A percentile compares a stretch with the other conserved stretches of the same genome.
Evolutionary conservation across 495 filamentous ascomycete genomes (phyloP).

Genomic region (Elaphomyces granulatus): DNA sequence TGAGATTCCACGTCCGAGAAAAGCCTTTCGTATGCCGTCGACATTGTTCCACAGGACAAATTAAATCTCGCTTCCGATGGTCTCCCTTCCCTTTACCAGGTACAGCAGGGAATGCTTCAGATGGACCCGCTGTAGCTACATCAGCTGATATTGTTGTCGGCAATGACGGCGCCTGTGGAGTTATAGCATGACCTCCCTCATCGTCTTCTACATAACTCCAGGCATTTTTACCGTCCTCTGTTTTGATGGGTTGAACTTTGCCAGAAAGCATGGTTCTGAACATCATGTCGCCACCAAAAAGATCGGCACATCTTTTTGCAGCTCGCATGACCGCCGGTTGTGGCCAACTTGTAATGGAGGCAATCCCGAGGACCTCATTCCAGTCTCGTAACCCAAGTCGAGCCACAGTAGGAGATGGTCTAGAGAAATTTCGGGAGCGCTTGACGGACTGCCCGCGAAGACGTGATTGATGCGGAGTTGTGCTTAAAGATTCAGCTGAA

Average conservation of each 20-base stretch:
- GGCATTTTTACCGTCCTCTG: slow-evolving; percentile 4
- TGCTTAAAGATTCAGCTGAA: not conserved
- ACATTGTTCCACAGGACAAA: slow-evolving; percentile 22
- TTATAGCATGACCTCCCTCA: slow-evolving; percentile 12
- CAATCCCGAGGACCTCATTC: slow-evolving; percentile 64
- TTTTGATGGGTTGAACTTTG: slow-evolving; percentile 12
- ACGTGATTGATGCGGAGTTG: not conserved
- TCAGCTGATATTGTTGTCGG: not conserved
- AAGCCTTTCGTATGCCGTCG: slow-evolving; percentile 21
- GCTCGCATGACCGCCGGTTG: slow-evolving; percentile 46
- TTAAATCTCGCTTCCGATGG: slow-evolving; percentile 18
- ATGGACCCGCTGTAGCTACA: not conserved
- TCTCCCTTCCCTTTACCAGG: slow-evolving; percentile 17
- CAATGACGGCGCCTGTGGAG: not conserved
- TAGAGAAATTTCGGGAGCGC: not conserved
- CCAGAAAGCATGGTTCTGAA: slow-evolving; percentile 43
- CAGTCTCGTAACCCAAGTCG: slow-evolving; percentile 50
- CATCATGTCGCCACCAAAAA: slow-evolving; percentile 53
- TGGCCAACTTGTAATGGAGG: slow-evolving; percentile 53
- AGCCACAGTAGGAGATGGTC: slow-evolving; percentile 7
- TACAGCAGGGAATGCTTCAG: not conserved
- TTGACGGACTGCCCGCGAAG: slow-evolving; percentile 11
- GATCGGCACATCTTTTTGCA: slow-evolving; percentile 49
- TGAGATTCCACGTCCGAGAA: slow-evolving; percentile 28
- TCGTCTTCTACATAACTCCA: slow-evolving; percentile 25